Conservation (phyloP, 176 grass and related monocot genomes). For the Triticum urartu region DNA sequence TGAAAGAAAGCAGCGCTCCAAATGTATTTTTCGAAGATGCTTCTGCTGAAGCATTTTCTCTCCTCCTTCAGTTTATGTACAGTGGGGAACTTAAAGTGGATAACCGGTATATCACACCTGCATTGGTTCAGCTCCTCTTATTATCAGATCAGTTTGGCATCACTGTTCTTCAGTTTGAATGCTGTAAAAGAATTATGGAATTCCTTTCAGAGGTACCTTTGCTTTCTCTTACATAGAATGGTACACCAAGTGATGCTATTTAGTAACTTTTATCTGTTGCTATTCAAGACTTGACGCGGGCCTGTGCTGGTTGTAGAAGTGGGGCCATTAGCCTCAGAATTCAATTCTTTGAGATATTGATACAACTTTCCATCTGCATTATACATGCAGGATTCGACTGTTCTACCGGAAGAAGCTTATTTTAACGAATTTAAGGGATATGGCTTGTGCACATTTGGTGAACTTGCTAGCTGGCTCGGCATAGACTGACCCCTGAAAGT, state of each 20-base stretch:
- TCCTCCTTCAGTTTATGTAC: constrained; percentile 91
- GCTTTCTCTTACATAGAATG: constrained; percentile 26
- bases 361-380: constrained; percentile 52
- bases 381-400: constrained; percentile 54
- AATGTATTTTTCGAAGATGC: constrained; percentile 68
- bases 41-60: constrained; percentile 63
- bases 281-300: constrained; percentile 33
- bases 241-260: not conserved
- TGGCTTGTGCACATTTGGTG: constrained; percentile 67
- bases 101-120: constrained; percentile 32
- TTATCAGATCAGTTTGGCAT: constrained; percentile 82
- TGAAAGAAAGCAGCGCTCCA: constrained; percentile 80
- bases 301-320: constrained; percentile 29
- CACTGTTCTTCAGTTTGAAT: constrained; percentile 80
- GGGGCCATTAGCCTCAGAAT: constrained; percentile 45
- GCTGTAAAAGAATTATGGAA: constrained; percentile 76
- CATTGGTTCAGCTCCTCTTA: constrained; percentile 67
- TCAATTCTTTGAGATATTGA: constrained; percentile 58
- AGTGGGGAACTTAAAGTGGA: constrained; percentile 60
- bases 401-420: constrained; percentile 65
- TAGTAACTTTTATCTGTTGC: constrained; percentile 27
- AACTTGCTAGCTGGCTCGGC: constrained; percentile 60
- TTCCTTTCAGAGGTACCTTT: constrained; percentile 78
- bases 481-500: constrained; percentile 67
- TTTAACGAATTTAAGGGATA: constrained; percentile 54